Evolutionary conservation across 2,329 filamentous ascomycete species (phyloP), one percentile per base, ranked within the genome.

Genomic region (Colletotrichum acutatum): DNA sequence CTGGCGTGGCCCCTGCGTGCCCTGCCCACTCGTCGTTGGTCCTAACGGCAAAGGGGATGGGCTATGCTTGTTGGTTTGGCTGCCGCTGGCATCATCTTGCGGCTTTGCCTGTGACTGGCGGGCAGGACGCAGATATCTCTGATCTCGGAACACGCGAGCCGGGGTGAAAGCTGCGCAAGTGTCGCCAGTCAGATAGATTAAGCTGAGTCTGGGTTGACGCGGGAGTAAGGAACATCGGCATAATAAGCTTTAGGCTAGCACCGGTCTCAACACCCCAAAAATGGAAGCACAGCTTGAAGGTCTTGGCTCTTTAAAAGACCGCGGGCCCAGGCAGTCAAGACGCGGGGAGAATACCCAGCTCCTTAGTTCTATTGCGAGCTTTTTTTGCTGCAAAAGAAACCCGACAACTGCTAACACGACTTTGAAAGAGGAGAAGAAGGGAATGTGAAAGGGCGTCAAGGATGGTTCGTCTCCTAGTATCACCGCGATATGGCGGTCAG

Each of bases 401-500:
- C 22, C 42, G 42, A 49, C 34, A 24, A 56, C 26, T 19, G 28
- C 42, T 26, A 28, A n/a, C 28, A 34, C 12, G n/a, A 52, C 24
- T 9, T 22, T n/a, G 19, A 49, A n/a, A 49, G 42, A 49, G 8
- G n/a, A 49, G 42, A 59, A 14, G 56, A 53, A 61, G 42, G 14
- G 12, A 19, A 34, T 32, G 46, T 37, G 26, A 53, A 11, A n/a
- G 42, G 42, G 8, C 24, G 42, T 32, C 24, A 54, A 71, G 62
- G 66, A 72, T 72, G 70, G 53, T 49, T 54, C 70, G 70, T 26
- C 28, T 72, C 26, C 53, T 60, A 12, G 14, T 72, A 4, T 49
- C 59, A 26, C 54, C 70, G n/a, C 70, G 70, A 30, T 56, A 53
- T 54, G 66, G 70, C 59, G 37, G 42, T 12, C 66, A 54, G 53